Conservation (phyloP, 164 flowering plant species). For the Nelumbo lutea region DNA sequence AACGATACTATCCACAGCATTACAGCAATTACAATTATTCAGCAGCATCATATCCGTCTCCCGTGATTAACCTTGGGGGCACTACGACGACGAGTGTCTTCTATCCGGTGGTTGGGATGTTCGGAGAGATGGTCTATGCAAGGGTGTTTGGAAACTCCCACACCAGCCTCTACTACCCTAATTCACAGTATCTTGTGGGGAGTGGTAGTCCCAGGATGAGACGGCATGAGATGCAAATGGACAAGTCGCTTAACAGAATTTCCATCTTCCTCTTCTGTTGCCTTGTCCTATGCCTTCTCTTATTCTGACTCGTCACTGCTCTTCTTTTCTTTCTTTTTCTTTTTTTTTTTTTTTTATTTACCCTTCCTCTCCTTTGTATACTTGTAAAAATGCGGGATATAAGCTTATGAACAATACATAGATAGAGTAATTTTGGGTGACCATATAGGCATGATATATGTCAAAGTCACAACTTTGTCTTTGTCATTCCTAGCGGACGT, state of each 20-base stretch:
- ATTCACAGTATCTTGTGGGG: slow-evolving; percentile 22
- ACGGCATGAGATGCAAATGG: slow-evolving; percentile 38
- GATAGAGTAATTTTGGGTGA: no score
- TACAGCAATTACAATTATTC: slow-evolving; percentile 12
- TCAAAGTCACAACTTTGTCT: no score
- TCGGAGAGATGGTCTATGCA: slow-evolving; percentile 51
- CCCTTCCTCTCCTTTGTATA: background rate
- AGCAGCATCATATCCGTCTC: slow-evolving; percentile 1
- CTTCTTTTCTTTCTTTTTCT: background rate
- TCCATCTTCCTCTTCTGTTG: slow-evolving; percentile 51
- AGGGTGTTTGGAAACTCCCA: slow-evolving; percentile 46
- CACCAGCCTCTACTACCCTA: slow-evolving; percentile 25
- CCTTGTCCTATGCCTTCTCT: slow-evolving; percentile 40
- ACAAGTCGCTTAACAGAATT: slow-evolving; percentile 40
- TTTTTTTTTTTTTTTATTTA: no score
- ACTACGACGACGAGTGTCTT: slow-evolving; percentile 12
- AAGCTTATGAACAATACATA: no score
- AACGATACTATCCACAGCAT: slow-evolving; percentile 25
- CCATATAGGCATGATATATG: no score
- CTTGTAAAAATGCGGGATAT: background rate
- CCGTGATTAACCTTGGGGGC: slow-evolving; percentile 20
- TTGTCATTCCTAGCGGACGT: no score
- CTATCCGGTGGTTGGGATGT: slow-evolving; percentile 39
- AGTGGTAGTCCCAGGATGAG: slow-evolving; percentile 26
- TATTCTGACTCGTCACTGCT: slow-evolving; percentile 26